Base-by-base conservation (phyloP, 208 protist species). In the Phytomonas sp. region DNA sequence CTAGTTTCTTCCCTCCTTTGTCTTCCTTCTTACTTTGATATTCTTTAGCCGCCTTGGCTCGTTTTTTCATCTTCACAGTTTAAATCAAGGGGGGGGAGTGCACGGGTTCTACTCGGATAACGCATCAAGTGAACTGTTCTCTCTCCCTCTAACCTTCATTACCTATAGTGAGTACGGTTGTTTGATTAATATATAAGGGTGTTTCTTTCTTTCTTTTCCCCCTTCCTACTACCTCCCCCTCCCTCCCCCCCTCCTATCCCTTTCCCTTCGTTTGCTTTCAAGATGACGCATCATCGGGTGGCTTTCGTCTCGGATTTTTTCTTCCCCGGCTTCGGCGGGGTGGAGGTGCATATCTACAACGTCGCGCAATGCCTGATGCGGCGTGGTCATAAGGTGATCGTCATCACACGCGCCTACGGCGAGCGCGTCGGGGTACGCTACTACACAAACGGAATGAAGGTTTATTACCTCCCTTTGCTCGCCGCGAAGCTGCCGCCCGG, bases 341-440 rank as follows among this genome's bases (percentile, higher is more conserved):
- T 99, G 7, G 98, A 99, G 82, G 94, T 89, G 46, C 98, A 99
- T 90, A 92, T 99, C 59, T 99, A 98, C 85, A 97, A 98, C 74
- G 75, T 99, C 11, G 81, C 94, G 8, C 92, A 98, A 60, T 98
- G 96, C 76, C 78, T 99, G 11, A 96, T 99, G 64, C 79, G 93
- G 36, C 73, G 88, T 26, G 98, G 98, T 4, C 97, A 99, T 76
- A 99, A 99, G 73, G 92, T 99, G 15, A 88, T 99, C 40, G 89
- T 99, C 28, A 85, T 99, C 36, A 99, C 98, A 17, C 85, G 98
- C 68, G 84, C 88, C 20, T 99, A 99, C 77, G 96, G 87, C 56
- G 82, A 98, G 32, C 80, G 93, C 32, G 84, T 91, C 32, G 98
- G 98, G n/a, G 87, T 99, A 6, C 80, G 98, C 4, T 98, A 98